These are phyloP conservation scores for Phytophthora rubi DNA, from an alignment of 352 stramenopile species.

Conservation along the genomic window DNA sequence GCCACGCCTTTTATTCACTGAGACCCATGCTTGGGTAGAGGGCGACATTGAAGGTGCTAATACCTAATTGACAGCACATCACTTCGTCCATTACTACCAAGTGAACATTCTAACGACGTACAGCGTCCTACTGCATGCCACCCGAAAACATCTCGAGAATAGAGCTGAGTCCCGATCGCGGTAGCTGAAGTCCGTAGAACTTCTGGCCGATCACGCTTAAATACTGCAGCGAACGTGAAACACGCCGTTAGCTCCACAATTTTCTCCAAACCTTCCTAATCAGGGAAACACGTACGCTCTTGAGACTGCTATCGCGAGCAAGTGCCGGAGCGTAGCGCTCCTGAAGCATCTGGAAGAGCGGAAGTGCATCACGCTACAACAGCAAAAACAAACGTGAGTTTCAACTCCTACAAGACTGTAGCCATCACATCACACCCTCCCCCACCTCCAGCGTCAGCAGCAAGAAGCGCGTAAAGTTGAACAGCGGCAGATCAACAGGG, in stretches of 20 bases:
- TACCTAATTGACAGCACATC: no score
- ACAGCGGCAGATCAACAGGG: slow-evolving; percentile 72
- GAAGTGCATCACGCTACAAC: slow-evolving; percentile 75
- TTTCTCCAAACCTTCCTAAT: background rate
- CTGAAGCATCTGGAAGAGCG: slow-evolving; percentile 88
- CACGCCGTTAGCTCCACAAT: slow-evolving; percentile 1
- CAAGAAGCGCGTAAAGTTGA: slow-evolving; percentile 87
- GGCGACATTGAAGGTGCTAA: no score
- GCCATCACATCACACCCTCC: background rate
- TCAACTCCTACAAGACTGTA: background rate
- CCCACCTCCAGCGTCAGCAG: slow-evolving; percentile 84
- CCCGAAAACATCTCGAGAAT: slow-evolving; percentile 86
- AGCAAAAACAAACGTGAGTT: slow-evolving; percentile 4
- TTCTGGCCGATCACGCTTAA: slow-evolving; percentile 86
- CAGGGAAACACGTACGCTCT: slow-evolving; percentile 64
- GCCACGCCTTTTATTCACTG: slow-evolving; percentile 17
- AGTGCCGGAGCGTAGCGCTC: slow-evolving; percentile 81
- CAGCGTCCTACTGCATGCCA: slow-evolving; percentile 60
- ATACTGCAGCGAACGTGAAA: slow-evolving; percentile 56
- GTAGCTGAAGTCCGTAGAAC: slow-evolving; percentile 87
- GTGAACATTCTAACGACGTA: slow-evolving; percentile 13
- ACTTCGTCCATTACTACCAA: background rate
- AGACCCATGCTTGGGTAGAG: background rate
- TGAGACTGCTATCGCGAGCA: slow-evolving; percentile 73
- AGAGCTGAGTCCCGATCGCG: slow-evolving; percentile 78